These are phyloP conservation scores for Aspergillus pseudoviridinutans DNA, from an alignment of 2,329 filamentous ascomycete genomes.

Conservation along the genomic window DNA sequence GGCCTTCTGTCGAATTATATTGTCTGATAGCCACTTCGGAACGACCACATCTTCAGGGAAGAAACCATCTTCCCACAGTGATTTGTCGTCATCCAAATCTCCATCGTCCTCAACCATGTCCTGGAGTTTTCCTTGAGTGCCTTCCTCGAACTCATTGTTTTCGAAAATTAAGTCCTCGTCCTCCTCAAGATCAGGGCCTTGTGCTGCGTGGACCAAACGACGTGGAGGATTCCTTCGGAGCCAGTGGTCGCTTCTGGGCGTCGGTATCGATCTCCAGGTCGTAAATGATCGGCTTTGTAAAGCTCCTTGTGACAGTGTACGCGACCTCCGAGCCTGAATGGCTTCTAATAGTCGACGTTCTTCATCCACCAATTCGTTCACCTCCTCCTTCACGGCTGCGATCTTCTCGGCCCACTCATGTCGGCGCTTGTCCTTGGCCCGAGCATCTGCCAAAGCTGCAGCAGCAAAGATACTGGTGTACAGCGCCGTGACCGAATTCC, in stretches of 20 bases:
- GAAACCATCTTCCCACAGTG: slow-evolving; percentile 12
- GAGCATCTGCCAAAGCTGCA: slow-evolving; percentile 39
- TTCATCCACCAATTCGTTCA: slow-evolving; percentile 36
- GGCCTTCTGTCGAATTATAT: slow-evolving; percentile 31
- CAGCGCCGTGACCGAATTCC: slow-evolving; percentile 42
- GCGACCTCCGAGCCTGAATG: slow-evolving; percentile 23
- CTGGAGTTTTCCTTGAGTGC: not conserved
- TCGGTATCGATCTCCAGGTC: slow-evolving; percentile 13
- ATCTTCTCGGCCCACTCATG: slow-evolving; percentile 41
- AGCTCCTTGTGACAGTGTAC: slow-evolving; percentile 13
- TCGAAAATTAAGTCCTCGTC: not conserved
- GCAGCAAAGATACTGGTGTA: slow-evolving; percentile 43
- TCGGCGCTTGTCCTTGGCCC: slow-evolving; percentile 37
- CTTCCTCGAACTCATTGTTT: not conserved
- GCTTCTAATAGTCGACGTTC: slow-evolving; percentile 34
- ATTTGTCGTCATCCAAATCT: slow-evolving; percentile 1
- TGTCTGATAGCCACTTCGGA: slow-evolving; percentile 26
- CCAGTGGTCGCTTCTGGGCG: not conserved
- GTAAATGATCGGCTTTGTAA: slow-evolving; percentile 24
- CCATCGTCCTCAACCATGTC: slow-evolving; percentile 5
- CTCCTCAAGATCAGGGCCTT: not conserved
- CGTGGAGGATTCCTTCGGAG: not conserved
- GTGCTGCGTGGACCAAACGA: not conserved
- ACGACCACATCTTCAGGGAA: slow-evolving; percentile 19
- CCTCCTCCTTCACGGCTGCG: slow-evolving; percentile 40